Evolutionary conservation across 169 alveolate genomes (phyloP).

Genomic region (Plasmodium sp.): DNA sequence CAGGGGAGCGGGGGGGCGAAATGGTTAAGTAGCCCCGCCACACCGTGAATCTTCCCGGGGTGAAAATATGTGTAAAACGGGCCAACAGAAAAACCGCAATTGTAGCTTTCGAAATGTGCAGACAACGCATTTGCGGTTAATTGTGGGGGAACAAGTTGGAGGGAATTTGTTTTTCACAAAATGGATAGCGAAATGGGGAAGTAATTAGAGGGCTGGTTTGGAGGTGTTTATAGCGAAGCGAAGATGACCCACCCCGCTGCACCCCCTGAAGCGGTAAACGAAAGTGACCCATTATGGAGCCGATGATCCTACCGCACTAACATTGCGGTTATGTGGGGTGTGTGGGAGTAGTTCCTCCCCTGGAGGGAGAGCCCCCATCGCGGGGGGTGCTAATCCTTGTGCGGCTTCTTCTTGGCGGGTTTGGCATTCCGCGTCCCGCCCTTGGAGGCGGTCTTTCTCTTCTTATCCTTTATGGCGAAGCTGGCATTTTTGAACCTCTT

Average conservation of each 20-base stretch:
- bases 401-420: background rate
- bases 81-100: background rate
- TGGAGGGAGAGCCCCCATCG: background rate
- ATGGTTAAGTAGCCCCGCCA: background rate
- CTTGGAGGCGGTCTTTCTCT: constrained; percentile 16
- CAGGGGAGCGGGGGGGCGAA: background rate
- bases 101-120: background rate
- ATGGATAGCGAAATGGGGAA: background rate
- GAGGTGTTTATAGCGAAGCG: no score
- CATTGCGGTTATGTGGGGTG: background rate
- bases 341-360: background rate
- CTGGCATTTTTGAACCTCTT: background rate
- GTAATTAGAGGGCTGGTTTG: no score
- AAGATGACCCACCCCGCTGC: background rate
- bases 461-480: constrained; percentile 21
- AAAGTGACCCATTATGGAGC: background rate
- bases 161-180: background rate
- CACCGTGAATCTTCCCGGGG: background rate
- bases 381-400: background rate
- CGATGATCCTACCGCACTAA: background rate
- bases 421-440: background rate
- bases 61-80: background rate
- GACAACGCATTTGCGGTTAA: background rate
- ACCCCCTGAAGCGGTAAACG: background rate
- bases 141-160: background rate